Base-by-base conservation (phyloP, 352 stramenopile genomes). In the Phytophthora ohioensis region DNA sequence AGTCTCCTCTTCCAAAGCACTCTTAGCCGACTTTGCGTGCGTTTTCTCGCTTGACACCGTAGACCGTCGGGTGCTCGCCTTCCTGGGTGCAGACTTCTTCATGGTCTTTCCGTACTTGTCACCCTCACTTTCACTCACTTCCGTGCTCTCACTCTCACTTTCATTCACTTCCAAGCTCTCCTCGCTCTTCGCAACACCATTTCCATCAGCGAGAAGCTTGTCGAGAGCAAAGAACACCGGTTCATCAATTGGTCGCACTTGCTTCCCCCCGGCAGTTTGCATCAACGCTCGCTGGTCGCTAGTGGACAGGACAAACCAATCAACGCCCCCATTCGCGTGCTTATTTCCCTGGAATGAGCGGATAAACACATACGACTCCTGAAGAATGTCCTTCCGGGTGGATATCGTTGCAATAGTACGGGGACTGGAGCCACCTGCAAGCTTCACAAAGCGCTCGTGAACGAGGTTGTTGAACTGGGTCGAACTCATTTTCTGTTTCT, bases 221-320 rank as follows among this genome's bases (percentile, higher is more conserved):
- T 67, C 47, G 1, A 75, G 9, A 1, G 54, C 55, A 17, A 5
- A 21, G 39, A 75, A 71, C 1, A 71, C 54, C 7, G 8, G 45
- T 17, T 67, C 55, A 5, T 67, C 54, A n/a, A 75, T 63, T 0
- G 62, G 67, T 27, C 43, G 46, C 39, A 75, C 61, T 5, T 34
- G 48, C 11, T 61, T 53, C 1, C 61, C 60, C 3, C 62, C 67
- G 5, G 61, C 56, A 9, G 48, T 71, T 43, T 71, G 57, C 67
- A 75, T 75, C n/a, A 71, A 53, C 48, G 48, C 13, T 27, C 49
- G 39, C 49, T 75, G 67, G 13, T 71, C 41, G 5, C 4, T 67
- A 6, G 21, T 51, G 36, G 54, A 11, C 31, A 75, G 6, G 0
- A 15, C 8, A 11, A 75, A 75, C 67, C 67, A 75, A 4, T 73